phyloP scores from a whole-genome alignment of 2,329 filamentous ascomycete species.

The Venturia effusa region DNA sequence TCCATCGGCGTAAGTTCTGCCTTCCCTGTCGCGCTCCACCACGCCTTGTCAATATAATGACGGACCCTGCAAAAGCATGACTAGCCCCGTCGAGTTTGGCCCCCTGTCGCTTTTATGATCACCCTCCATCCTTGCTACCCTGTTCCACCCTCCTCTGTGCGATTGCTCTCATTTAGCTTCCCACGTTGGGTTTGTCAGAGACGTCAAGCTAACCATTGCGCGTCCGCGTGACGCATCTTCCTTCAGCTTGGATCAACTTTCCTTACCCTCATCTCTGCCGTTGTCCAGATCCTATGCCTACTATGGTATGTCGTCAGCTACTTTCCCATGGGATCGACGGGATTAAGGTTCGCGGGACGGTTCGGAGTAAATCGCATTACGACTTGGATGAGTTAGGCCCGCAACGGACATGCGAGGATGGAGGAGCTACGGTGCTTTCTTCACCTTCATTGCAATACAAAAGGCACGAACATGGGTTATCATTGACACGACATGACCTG shows the following conservation, averaged over 20 bases:
- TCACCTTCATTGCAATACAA: neutral
- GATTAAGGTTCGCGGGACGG: slow-evolving; percentile 72
- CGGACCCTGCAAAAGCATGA: slow-evolving; percentile 3
- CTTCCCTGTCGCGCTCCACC: neutral
- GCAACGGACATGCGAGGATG: slow-evolving; percentile 25
- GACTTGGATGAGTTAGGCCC: slow-evolving; percentile 69
- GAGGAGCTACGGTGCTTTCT: neutral
- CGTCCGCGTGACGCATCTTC: slow-evolving; percentile 23
- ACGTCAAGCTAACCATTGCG: slow-evolving; percentile 16
- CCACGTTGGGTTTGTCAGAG: slow-evolving; percentile 11
- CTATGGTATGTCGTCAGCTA: slow-evolving; percentile 95
- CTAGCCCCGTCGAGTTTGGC: neutral
- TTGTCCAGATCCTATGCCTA: slow-evolving; percentile 73
- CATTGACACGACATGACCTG: neutral
- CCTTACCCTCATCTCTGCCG: slow-evolving; percentile 72
- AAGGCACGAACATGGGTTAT: neutral
- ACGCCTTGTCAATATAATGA: slow-evolving; percentile 5
- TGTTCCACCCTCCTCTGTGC: slow-evolving; percentile 8
- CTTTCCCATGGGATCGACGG: slow-evolving; percentile 90
- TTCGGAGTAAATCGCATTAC: slow-evolving; percentile 78
- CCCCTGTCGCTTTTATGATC: neutral
- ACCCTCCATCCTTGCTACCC: slow-evolving; percentile 6
- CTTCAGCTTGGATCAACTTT: slow-evolving; percentile 69
- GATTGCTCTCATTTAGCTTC: slow-evolving; percentile 13
- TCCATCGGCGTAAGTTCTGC: slow-evolving; percentile 68